Evolutionary conservation across 257 asterid genomes (phyloP).

Genomic region (Penstemon newberryi): DNA sequence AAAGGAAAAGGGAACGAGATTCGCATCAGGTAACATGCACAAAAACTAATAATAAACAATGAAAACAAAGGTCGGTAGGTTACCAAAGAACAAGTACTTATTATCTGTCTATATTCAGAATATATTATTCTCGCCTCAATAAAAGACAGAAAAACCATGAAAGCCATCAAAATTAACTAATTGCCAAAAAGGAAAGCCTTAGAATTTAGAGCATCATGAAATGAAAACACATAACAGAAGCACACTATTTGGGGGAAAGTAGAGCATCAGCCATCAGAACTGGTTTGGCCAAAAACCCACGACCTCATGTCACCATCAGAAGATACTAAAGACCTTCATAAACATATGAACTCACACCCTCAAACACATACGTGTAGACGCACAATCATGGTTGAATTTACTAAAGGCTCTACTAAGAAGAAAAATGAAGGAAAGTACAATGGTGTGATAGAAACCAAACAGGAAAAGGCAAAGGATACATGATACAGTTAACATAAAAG

Average conservation of each 20-base stretch:
- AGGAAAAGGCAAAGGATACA: neutral
- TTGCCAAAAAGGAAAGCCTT: neutral
- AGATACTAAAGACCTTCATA: constrained; percentile 7
- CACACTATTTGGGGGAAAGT: too few relatives aligned
- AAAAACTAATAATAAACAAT: neutral
- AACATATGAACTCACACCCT: constrained; percentile 9
- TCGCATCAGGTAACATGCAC: neutral
- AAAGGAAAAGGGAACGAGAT: constrained; percentile 1
- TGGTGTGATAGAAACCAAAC: neutral
- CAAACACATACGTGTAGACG: constrained; percentile 2
- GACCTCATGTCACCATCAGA: constrained; percentile 10
- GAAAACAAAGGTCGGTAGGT: neutral
- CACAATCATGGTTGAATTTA: neutral
- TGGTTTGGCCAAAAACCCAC: neutral
- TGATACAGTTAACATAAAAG: too few relatives aligned
- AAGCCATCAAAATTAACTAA: neutral
- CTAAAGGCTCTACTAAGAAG: neutral
- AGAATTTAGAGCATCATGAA: too few relatives aligned
- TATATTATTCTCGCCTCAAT: neutral
- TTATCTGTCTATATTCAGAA: constrained; percentile 2
- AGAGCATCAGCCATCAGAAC: too few relatives aligned
- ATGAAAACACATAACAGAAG: too few relatives aligned
- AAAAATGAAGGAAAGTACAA: constrained; percentile 18
- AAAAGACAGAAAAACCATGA: neutral
- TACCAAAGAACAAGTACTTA: constrained; percentile 9